phyloP scores from a whole-genome alignment of 805 yeast species.

The Debaryomyces castellii region DNA sequence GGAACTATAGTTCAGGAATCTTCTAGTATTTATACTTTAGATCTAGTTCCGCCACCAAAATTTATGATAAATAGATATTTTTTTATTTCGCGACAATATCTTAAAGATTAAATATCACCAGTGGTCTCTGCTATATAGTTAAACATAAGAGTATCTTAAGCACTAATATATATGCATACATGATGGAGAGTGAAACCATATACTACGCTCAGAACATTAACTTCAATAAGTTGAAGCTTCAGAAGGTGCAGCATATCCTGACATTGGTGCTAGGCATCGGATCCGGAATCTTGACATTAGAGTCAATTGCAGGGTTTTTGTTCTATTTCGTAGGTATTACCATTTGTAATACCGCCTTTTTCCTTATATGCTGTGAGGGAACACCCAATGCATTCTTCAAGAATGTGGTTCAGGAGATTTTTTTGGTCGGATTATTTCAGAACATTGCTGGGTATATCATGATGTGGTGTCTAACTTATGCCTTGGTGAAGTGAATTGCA shows the following conservation, averaged over 20 bases:
- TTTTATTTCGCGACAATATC: not conserved
- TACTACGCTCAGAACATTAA: conserved; percentile 29
- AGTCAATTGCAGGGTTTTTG: conserved; percentile 33
- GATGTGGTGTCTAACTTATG: conserved; percentile 50
- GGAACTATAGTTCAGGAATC: not conserved
- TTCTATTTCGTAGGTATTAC: conserved; percentile 35
- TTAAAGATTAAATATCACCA: not conserved
- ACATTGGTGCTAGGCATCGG: conserved; percentile 39
- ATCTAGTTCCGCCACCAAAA: conserved; percentile 6
- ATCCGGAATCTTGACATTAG: conserved; percentile 40
- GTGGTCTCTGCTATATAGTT: too few species aligned
- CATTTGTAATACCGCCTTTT: conserved; percentile 28
- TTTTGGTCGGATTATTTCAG: conserved; percentile 29
- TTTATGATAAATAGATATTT: not conserved
- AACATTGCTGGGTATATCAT: conserved; percentile 41
- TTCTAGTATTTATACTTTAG: not conserved
- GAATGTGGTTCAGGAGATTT: conserved; percentile 32
- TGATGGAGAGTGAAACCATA: conserved; percentile 10
- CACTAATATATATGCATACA: not conserved
- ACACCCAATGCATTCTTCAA: conserved; percentile 23
- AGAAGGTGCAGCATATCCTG: conserved; percentile 37
- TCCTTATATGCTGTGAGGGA: conserved; percentile 31
- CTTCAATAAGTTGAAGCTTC: conserved; percentile 25
- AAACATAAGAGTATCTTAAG: too few species aligned
- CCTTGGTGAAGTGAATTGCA: conserved; percentile 29